Percentiles rank a stretch among this genome's conserved stretches.
phyloP scores from a whole-genome alignment of 2,329 filamentous ascomycete genomes.

The Byssochlamys sp. region DNA sequence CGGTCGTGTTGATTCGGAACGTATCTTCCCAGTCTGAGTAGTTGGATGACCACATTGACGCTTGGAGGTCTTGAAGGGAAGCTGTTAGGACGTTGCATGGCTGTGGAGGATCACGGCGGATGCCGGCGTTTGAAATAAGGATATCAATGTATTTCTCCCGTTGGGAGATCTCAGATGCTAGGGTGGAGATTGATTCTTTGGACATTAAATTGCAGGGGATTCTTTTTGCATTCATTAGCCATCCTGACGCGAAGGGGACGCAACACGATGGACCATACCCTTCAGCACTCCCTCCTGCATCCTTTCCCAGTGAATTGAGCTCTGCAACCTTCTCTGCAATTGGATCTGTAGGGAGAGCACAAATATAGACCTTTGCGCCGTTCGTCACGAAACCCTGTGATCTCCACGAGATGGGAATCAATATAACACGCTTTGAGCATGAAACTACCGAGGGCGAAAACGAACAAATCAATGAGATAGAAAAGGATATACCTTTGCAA shows the following conservation, averaged over 20 bases:
- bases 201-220: conserved; percentile 27
- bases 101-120: conserved; percentile 36
- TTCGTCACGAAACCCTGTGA: conserved; percentile 35
- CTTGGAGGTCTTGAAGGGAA: conserved; percentile 34
- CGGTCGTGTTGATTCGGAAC: conserved; percentile 41
- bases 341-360: conserved; percentile 33
- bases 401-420: not conserved
- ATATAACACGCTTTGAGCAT: not conserved
- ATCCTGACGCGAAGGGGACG: too few species aligned
- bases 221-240: conserved; percentile 4
- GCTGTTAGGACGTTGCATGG: conserved; percentile 38
- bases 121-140: conserved; percentile 42
- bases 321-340: conserved; percentile 30
- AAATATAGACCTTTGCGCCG: conserved; percentile 40
- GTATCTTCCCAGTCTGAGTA: conserved; percentile 38
- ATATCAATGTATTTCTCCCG: conserved; percentile 38
- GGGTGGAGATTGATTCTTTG: conserved; percentile 32
- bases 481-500: conserved; percentile 26
- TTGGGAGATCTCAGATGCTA: conserved; percentile 24
- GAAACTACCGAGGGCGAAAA: too few species aligned
- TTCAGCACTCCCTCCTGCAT: conserved; percentile 28
- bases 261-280: conserved; percentile 20
- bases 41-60: conserved; percentile 39
- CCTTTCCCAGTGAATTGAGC: conserved; percentile 30
- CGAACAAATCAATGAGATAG: not conserved